phyloP scores from a whole-genome alignment of 116 monocot genomes.

The Papilionanthe hybrid region DNA sequence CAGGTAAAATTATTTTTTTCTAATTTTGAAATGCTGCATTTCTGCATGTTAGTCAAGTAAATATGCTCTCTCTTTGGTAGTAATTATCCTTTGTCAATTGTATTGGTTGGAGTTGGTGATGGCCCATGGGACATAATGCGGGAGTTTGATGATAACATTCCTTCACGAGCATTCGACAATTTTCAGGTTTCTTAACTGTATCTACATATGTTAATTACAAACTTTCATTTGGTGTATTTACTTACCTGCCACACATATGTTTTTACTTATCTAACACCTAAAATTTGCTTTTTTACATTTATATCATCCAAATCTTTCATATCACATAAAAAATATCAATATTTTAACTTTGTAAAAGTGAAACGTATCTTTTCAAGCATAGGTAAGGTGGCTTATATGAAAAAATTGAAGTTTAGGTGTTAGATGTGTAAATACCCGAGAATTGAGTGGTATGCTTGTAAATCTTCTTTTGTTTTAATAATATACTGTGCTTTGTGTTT shows the following conservation, averaged over 20 bases:
- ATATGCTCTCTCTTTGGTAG: slow-evolving; percentile 30
- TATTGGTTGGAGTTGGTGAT: slow-evolving; percentile 90
- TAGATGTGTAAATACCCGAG: too few relatives aligned
- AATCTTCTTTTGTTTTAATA: neutral
- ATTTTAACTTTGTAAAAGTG: too few relatives aligned
- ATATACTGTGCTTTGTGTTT: neutral
- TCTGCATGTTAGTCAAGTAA: slow-evolving; percentile 4
- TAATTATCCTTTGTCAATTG: slow-evolving; percentile 76
- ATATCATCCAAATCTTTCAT: too few relatives aligned
- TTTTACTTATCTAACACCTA: too few relatives aligned
- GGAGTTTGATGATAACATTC: slow-evolving; percentile 90
- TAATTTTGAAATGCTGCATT: neutral
- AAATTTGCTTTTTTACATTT: too few relatives aligned
- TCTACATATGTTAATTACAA: neutral
- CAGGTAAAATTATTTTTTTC: slow-evolving; percentile 36
- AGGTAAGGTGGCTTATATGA: too few relatives aligned
- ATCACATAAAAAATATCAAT: too few relatives aligned
- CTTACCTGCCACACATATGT: too few relatives aligned
- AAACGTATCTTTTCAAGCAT: too few relatives aligned
- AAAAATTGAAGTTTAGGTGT: too few relatives aligned
- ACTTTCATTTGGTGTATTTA: neutral
- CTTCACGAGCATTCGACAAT: slow-evolving; percentile 79
- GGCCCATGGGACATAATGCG: slow-evolving; percentile 98
- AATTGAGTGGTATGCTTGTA: too few relatives aligned
- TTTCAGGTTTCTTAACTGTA: slow-evolving; percentile 58